Evolutionary conservation across 805 yeast genomes (phyloP).

Genomic region (Candida silvicultrix): DNA sequence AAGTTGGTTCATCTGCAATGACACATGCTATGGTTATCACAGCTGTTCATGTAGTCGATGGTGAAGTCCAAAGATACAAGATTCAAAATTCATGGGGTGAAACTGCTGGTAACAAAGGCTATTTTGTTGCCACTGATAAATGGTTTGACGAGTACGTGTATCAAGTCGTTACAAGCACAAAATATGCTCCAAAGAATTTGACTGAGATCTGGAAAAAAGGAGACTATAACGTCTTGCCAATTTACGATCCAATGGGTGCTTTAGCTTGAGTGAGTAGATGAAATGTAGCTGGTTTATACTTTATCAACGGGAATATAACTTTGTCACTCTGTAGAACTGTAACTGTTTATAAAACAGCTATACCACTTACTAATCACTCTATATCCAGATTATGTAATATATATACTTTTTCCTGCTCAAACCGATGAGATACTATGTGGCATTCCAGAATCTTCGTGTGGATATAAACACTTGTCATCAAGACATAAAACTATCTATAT

Average conservation of each 20-base stretch:
- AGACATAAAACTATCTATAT: too few species aligned
- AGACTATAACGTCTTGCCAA: constrained; percentile 49
- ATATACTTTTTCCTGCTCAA: too few species aligned
- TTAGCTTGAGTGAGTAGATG: constrained; percentile 42
- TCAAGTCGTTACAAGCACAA: constrained; percentile 54
- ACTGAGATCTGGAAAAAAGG: constrained; percentile 33
- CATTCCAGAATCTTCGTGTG: too few species aligned
- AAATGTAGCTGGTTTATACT: background rate
- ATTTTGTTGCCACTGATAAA: constrained; percentile 60
- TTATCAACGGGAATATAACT: background rate
- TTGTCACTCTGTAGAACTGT: too few species aligned
- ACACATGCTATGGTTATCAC: constrained; percentile 86
- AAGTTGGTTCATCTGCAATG: constrained; percentile 66
- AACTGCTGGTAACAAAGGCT: constrained; percentile 57
- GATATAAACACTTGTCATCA: too few species aligned
- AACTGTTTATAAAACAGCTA: too few species aligned
- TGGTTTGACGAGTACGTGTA: constrained; percentile 68
- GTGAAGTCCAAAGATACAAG: constrained; percentile 57
- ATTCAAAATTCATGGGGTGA: constrained; percentile 76
- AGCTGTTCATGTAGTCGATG: constrained; percentile 69
- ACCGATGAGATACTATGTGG: too few species aligned
- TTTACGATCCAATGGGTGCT: constrained; percentile 77
- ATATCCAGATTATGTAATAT: too few species aligned
- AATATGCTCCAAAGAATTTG: constrained; percentile 37
- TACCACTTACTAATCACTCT: too few species aligned